Conservation (phyloP, 1,139 yeast species). For the Magnusiomyces paraingens region DNA sequence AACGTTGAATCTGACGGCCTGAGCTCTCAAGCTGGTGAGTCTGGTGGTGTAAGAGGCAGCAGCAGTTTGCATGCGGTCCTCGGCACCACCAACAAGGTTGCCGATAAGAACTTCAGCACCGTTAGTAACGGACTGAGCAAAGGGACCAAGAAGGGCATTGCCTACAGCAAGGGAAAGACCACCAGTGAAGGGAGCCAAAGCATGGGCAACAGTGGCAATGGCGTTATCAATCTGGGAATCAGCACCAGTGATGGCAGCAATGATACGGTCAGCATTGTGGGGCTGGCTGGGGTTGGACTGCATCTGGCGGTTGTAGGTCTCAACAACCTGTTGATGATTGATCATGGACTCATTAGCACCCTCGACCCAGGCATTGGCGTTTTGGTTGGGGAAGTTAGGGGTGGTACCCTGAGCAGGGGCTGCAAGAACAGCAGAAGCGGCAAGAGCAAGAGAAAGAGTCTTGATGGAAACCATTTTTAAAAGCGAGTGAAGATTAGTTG, state of each 20-base stretch:
- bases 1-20: no score
- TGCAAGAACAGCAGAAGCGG: background rate
- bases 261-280: slow-evolving; percentile 18
- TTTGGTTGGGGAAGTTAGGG: no score
- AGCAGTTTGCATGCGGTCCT: background rate
- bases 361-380: slow-evolving; percentile 5
- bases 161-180: slow-evolving; percentile 25
- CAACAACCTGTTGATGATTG: slow-evolving; percentile 23
- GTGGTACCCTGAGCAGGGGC: no score
- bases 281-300: slow-evolving; percentile 19
- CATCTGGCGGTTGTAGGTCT: slow-evolving; percentile 19
- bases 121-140: slow-evolving; percentile 27
- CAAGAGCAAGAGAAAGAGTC: slow-evolving; percentile 2
- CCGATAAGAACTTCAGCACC: slow-evolving; percentile 26
- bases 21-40: no score
- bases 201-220: slow-evolving; percentile 18
- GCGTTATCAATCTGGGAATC: slow-evolving; percentile 9
- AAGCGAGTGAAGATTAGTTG: background rate
- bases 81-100: slow-evolving; percentile 20
- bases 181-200: slow-evolving; percentile 24
- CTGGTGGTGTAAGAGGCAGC: background rate
- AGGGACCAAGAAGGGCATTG: slow-evolving; percentile 24
- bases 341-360: slow-evolving; percentile 19
- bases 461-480: background rate
- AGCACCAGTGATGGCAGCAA: slow-evolving; percentile 16